Conservation (phyloP, 2,329 filamentous ascomycete genomes). For the Aspergillus puulaauensis region DNA sequence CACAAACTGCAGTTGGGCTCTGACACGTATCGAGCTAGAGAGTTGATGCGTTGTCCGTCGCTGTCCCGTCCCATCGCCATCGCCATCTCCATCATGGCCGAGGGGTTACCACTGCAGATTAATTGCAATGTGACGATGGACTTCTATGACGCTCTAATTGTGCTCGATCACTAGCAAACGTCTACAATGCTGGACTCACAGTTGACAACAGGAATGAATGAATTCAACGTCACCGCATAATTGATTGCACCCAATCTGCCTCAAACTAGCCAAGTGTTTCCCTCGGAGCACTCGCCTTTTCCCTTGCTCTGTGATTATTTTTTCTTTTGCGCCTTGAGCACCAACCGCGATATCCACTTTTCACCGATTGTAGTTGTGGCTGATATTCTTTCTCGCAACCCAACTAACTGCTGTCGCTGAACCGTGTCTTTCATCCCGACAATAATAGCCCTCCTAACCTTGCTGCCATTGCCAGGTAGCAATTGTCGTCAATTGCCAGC, state of each 20-base stretch:
- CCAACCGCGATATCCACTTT: slow-evolving; percentile 9
- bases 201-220: neutral
- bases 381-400: slow-evolving; percentile 14
- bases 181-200: too few relatives aligned
- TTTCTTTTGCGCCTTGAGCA: slow-evolving; percentile 7
- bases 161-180: neutral
- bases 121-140: slow-evolving; percentile 1
- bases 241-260: slow-evolving; percentile 11
- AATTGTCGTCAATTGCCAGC: slow-evolving; percentile 18
- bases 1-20: slow-evolving; percentile 29
- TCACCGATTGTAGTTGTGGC: slow-evolving; percentile 18
- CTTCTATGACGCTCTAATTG: slow-evolving; percentile 1
- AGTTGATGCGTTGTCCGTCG: slow-evolving; percentile 22
- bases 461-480: neutral
- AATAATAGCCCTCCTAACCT: slow-evolving; percentile 5
- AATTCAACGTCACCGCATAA: slow-evolving; percentile 7
- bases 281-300: slow-evolving; percentile 14
- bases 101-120: slow-evolving; percentile 10
- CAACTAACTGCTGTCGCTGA: slow-evolving; percentile 3
- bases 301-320: slow-evolving; percentile 15
- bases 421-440: slow-evolving; percentile 3
- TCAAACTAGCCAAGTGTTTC: slow-evolving; percentile 7
- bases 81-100: slow-evolving; percentile 6
- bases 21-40: slow-evolving; percentile 30
- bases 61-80: slow-evolving; percentile 10